A percentile compares a stretch with the other conserved stretches of the same genome.
Evolutionary conservation across 176 grass and related monocot species (phyloP).

Genomic region (Bonia amplexicaulis): DNA sequence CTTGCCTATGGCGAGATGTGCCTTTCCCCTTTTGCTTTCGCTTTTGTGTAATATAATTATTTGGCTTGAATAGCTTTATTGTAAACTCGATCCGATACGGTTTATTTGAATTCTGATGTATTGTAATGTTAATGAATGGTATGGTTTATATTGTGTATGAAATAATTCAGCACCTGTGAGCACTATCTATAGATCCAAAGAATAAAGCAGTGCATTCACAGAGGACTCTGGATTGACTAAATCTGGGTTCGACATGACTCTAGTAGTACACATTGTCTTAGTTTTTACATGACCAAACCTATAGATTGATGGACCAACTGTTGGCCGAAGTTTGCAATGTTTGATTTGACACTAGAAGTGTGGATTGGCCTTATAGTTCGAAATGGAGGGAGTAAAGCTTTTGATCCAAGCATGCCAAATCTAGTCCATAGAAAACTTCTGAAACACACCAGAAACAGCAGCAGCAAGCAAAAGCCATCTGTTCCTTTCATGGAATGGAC

Average conservation of each 20-base stretch:
- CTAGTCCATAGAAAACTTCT: background rate
- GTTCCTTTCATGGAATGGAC: slow-evolving; percentile 27
- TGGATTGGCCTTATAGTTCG: background rate
- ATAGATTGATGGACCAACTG: background rate
- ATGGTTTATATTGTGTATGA: too few species aligned
- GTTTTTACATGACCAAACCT: background rate
- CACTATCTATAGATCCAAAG: too few species aligned
- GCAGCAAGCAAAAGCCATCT: background rate
- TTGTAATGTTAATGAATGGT: too few species aligned
- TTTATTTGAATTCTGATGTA: too few species aligned
- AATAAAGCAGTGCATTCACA: too few species aligned
- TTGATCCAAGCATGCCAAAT: slow-evolving; percentile 15
- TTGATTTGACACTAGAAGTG: background rate
- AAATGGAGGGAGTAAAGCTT: background rate
- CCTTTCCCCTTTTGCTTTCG: too few species aligned
- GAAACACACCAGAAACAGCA: slow-evolving; percentile 8
- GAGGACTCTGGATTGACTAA: too few species aligned
- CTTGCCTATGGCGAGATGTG: too few species aligned
- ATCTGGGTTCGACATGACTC: background rate
- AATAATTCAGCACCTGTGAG: too few species aligned
- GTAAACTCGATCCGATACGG: too few species aligned
- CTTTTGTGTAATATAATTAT: too few species aligned
- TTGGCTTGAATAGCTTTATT: too few species aligned
- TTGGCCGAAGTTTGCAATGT: background rate
- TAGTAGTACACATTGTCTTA: background rate